phyloP scores from a whole-genome alignment of 2,329 filamentous ascomycete species.

The Hypoxylon rubiginosum region DNA sequence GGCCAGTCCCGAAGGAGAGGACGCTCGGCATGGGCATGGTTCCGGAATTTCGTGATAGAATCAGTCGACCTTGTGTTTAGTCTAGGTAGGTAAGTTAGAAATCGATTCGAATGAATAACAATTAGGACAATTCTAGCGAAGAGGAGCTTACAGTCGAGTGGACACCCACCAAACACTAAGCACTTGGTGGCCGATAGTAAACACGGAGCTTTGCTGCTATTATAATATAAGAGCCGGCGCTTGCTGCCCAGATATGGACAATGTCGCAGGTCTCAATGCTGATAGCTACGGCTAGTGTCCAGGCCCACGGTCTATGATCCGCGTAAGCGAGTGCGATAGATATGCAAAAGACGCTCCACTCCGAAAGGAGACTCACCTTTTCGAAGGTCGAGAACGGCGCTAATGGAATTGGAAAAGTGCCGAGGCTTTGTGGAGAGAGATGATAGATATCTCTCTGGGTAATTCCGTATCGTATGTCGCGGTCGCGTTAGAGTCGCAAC shows the following conservation, averaged over 20 bases:
- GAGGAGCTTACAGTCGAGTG: neutral
- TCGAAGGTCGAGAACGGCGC: neutral
- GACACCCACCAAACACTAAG: neutral
- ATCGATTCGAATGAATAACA: neutral
- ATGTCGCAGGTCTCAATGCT: neutral
- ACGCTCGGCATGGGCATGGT: slow-evolving; percentile 17
- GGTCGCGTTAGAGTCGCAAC: neutral
- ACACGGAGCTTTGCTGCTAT: neutral
- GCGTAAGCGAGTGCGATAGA: neutral
- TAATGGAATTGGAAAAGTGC: neutral
- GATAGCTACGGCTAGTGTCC: neutral
- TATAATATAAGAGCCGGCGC: neutral
- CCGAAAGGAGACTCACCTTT: neutral
- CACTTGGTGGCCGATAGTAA: neutral
- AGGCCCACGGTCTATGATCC: neutral
- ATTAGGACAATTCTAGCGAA: neutral
- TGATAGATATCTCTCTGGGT: too few relatives aligned
- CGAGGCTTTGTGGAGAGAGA: neutral
- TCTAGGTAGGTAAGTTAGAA: neutral
- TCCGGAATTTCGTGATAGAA: neutral
- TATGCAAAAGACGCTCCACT: neutral
- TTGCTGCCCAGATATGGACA: neutral
- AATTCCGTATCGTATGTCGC: too few relatives aligned
- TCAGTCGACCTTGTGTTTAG: neutral
- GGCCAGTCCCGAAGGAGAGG: slow-evolving; percentile 45